Base-by-base conservation (phyloP, 192 early-diverging fungal species). In the Coemansia sp. region DNA sequence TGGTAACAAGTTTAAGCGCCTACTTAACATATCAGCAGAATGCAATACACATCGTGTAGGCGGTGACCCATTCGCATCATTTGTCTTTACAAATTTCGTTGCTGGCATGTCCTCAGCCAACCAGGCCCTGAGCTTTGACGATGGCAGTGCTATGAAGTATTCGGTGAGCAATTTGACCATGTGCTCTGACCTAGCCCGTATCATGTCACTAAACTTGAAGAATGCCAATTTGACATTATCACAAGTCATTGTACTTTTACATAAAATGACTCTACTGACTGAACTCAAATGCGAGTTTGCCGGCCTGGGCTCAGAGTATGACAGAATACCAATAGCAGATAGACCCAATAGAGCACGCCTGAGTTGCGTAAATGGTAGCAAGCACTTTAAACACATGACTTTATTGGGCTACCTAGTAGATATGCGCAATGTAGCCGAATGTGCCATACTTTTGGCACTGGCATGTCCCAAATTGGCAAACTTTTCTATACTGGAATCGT, bases 201-300 rank as follows among this genome's bases (percentile, higher is more conserved):
- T 63, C 36, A 36, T 41, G 11, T 63, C 61, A 6, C 18, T 63
- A 22, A 63, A 63, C 38, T 63, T 63, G 61, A 63, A 63, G 20
- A 63, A 63, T 5, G 61, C 61, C 36, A 63, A 42, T 24, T 12
- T 63, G 61, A 41, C 61, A 13, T 63, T 63, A 6, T 41, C 36
- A 1, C 36, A 63, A 11, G 3, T 63, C 7, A 38, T 63, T 10
- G n/a, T 63, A 0, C 38, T 63, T 0, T 12, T 63, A 2, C 34
- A 63, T 24, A 63, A 63, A 63, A 63, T 63, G 61, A 63, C 36
- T 12, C 22, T 63, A n/a, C 61, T 63, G 5, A 42, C 61, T 1
- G 61, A 41, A n/a, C 61, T 63, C 36, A 63, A 63, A 34, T 63
- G 61, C 36, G 61, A 63, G 61, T 63, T 63, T 42, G 61, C 38